Base-by-base conservation (phyloP, 805 yeast genomes). In the Cyberlindnera mycetangii region DNA sequence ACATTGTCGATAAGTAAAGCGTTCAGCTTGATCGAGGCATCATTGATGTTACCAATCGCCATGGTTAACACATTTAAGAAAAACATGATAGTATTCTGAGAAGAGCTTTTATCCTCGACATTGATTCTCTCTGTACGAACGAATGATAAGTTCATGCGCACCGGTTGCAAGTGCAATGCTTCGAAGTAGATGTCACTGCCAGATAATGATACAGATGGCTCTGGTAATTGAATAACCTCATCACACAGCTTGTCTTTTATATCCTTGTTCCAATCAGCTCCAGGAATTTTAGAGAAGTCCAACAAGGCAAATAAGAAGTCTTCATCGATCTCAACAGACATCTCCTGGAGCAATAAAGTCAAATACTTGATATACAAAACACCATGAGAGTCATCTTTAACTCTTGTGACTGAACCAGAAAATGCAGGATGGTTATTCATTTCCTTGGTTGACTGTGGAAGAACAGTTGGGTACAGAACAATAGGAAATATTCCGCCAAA, bases 21-120 rank as follows among this genome's bases (percentile, higher is more conserved):
- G 58, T 92, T 89, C 61, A 93, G 69, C 57, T 85, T 78, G 35
- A 93, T 86, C 1, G 98, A 98, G 0, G 99, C 99, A 64, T 93
- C 97, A 60, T 92, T 92, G 48, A 95, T 87, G 62, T 92, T 93
- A 20, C 98, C 99, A 50, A 93, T 79, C 0, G 99, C 96, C 97
- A 92, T 90, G 0, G 97, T 89, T 48, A 93, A 69, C 31, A 92
- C 81, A 61, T 93, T 89, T 53, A 88, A 72, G 50, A 89, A 79
- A 62, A 86, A 85, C 76, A 83, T 76, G 39, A 90, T 61, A 0
- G 93, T 71, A 51, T 81, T 83, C 37, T 79, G 81, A 3, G 85
- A 69, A 3, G 76, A 67, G 11, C 81, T 75, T 30, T 75, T 75
- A 44, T 82, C 88, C 44, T 79, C 85, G 5, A 77, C 81, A 58